Evolutionary conservation across 2,329 filamentous ascomycete genomes (phyloP).

Genomic region (Tolypocladium tundrense): DNA sequence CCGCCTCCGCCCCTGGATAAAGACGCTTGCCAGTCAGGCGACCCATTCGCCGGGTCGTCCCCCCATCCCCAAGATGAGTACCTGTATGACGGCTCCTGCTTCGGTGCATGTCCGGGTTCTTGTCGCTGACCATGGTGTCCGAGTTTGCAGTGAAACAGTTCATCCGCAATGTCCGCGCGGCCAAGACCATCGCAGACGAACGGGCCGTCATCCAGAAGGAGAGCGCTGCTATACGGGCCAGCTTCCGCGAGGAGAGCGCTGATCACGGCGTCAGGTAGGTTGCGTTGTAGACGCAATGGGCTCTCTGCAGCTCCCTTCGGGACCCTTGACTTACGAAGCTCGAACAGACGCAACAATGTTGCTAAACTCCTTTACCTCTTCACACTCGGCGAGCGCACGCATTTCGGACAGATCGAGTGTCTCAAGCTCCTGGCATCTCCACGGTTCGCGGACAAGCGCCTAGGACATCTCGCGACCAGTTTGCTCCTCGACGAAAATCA

Average conservation of each 20-base stretch:
- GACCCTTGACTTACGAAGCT: neutral
- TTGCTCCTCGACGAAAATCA: slow-evolving; percentile 95
- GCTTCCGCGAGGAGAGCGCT: slow-evolving; percentile 92
- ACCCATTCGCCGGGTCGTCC: neutral
- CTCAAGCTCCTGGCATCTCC: slow-evolving; percentile 94
- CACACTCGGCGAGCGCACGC: slow-evolving; percentile 90
- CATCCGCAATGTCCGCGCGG: slow-evolving; percentile 96
- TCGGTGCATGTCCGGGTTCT: neutral
- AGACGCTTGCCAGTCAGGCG: neutral
- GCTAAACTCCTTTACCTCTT: slow-evolving; percentile 97
- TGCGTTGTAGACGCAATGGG: neutral
- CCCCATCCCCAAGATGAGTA: slow-evolving; percentile 24
- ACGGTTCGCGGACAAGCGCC: slow-evolving; percentile 91
- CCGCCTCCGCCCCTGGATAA: neutral
- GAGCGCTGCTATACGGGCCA: slow-evolving; percentile 92
- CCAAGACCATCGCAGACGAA: slow-evolving; percentile 98
- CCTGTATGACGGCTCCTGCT: slow-evolving; percentile 18
- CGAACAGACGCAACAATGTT: slow-evolving; percentile 84
- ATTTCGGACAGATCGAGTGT: slow-evolving; percentile 99
- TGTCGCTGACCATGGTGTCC: neutral
- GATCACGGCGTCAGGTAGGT: slow-evolving; percentile 80
- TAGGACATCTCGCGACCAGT: slow-evolving; percentile 95
- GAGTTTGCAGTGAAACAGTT: slow-evolving; percentile 80
- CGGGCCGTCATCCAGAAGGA: slow-evolving; percentile 97
- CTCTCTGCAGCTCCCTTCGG: neutral